Percentiles rank a stretch among this genome's conserved stretches.
Conservation (phyloP, 257 asterid species). For the Gentiana straminea region DNA sequence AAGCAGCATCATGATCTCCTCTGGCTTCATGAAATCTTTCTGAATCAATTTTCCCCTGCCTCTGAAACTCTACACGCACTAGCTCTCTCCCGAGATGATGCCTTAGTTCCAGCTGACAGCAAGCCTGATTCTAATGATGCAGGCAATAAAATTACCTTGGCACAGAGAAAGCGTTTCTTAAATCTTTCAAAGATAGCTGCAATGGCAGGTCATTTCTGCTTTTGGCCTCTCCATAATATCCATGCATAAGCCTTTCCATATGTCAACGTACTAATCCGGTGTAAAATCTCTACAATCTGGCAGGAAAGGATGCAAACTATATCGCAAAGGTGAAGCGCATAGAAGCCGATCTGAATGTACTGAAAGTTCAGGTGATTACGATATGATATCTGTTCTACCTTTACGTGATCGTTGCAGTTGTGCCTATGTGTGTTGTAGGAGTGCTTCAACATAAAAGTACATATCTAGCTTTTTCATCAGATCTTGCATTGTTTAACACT, state of each 20-base stretch:
- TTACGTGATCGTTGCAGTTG: background rate
- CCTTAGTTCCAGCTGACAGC: conserved; percentile 24
- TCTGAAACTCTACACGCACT: conserved; percentile 71
- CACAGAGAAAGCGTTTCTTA: conserved; percentile 61
- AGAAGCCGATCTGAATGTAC: conserved; percentile 74
- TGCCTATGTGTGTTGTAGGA: background rate
- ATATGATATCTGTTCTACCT: background rate
- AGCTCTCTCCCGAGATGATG: conserved; percentile 56
- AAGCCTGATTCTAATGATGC: conserved; percentile 26
- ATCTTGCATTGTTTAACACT: conserved; percentile 1
- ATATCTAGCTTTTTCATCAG: background rate
- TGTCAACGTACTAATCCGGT: background rate
- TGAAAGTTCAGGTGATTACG: conserved; percentile 60
- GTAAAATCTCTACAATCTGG: conserved; percentile 1
- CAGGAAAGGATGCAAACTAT: conserved; percentile 54
- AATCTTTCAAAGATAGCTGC: conserved; percentile 86
- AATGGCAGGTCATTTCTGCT: conserved; percentile 52
- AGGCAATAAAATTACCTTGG: conserved; percentile 32
- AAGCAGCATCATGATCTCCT: conserved; percentile 63
- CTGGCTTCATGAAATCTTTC: conserved; percentile 91
- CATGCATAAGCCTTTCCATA: background rate
- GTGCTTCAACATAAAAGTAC: too few relatives aligned
- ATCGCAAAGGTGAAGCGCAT: conserved; percentile 67
- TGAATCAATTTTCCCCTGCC: conserved; percentile 77
- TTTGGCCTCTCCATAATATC: conserved; percentile 3